Percentiles rank a stretch among this genome's conserved stretches.
phyloP scores from a whole-genome alignment of 1,284 basidiomycete genomes.

The Anthracocystis walkeri region DNA sequence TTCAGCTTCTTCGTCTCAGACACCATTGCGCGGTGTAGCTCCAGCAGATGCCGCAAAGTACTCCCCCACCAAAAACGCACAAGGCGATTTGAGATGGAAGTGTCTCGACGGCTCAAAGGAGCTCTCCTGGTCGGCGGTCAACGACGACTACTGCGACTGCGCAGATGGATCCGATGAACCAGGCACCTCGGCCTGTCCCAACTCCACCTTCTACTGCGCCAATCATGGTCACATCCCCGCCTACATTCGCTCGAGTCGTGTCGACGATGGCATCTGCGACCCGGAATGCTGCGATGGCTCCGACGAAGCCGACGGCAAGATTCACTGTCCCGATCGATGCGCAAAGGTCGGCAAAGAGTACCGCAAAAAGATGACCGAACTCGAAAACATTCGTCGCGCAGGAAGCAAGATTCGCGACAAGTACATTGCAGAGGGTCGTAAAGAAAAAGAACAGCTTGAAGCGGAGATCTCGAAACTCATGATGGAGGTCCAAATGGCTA shows the following conservation, averaged over 20 bases:
- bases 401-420: slow-evolving; percentile 87
- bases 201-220: slow-evolving; percentile 82
- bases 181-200: slow-evolving; percentile 87
- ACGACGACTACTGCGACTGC: slow-evolving; percentile 96
- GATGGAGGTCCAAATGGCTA: slow-evolving; percentile 76
- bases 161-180: slow-evolving; percentile 93
- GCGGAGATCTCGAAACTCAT: slow-evolving; percentile 71
- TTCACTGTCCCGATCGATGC: slow-evolving; percentile 82
- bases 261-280: slow-evolving; percentile 98
- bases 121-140: slow-evolving; percentile 79
- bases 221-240: slow-evolving; percentile 90
- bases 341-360: slow-evolving; percentile 80
- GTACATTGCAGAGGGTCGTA: slow-evolving; percentile 82
- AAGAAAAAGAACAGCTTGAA: slow-evolving; percentile 72
- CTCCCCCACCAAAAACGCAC: slow-evolving; percentile 16
- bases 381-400: slow-evolving; percentile 82
- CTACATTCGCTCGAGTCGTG: slow-evolving; percentile 81
- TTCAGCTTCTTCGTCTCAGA: slow-evolving; percentile 17
- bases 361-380: slow-evolving; percentile 77
- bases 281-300: slow-evolving; percentile 97
- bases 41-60: slow-evolving; percentile 32
- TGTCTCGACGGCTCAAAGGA: slow-evolving; percentile 57
- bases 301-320: slow-evolving; percentile 77
- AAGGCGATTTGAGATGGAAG: slow-evolving; percentile 43
- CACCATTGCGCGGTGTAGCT: slow-evolving; percentile 28